A percentile compares a stretch with the other conserved stretches of the same genome.
These are phyloP conservation scores for Dryas alaskensis DNA, from an alignment of 306 rosid species.

Conservation along the genomic window DNA sequence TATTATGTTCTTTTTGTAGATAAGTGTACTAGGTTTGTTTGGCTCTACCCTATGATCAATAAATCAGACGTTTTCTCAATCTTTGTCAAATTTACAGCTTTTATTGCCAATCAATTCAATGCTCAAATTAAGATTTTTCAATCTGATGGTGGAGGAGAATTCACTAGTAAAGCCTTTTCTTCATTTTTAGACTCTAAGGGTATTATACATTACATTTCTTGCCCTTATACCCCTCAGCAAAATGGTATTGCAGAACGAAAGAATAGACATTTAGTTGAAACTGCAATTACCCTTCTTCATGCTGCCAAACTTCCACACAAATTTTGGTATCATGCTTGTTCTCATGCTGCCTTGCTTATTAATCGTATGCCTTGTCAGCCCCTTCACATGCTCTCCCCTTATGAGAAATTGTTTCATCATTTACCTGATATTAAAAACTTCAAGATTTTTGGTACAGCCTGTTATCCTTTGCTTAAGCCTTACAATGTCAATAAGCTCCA, in stretches of 20 bases:
- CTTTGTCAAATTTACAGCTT: background rate
- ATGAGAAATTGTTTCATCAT: too few species aligned
- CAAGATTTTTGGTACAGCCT: too few species aligned
- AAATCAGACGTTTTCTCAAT: background rate
- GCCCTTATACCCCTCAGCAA: background rate
- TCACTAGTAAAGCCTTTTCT: background rate
- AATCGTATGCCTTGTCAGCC: too few species aligned
- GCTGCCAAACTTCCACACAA: too few species aligned
- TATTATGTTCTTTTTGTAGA: background rate
- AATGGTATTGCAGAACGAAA: background rate
- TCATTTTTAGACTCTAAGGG: conserved; percentile 1
- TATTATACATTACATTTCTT: background rate
- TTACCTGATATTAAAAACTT: too few species aligned
- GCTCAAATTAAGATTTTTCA: too few species aligned
- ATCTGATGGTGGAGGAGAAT: background rate
- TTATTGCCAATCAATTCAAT: too few species aligned
- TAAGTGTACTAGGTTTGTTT: background rate
- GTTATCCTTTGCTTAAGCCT: too few species aligned
- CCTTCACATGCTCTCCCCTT: too few species aligned
- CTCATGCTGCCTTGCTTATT: too few species aligned
- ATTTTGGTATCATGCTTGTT: too few species aligned
- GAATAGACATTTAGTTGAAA: background rate
- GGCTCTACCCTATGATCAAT: background rate
- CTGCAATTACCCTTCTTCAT: background rate
- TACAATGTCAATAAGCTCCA: too few species aligned